Conservation (phyloP, 2,329 filamentous ascomycete genomes). For the Hypomyces perniciosus region DNA sequence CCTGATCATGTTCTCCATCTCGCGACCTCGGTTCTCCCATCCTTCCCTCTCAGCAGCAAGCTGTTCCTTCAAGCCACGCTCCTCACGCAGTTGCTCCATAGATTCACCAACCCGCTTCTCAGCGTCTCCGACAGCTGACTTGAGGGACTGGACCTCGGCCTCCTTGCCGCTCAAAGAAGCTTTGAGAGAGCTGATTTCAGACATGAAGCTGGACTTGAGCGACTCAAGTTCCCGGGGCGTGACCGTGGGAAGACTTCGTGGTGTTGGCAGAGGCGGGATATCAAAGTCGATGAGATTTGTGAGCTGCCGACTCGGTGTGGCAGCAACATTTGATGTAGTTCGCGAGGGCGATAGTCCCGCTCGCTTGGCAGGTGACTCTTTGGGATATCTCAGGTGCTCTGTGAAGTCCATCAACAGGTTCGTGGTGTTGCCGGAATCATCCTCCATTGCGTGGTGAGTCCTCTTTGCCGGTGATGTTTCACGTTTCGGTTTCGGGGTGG, state of each 20-base stretch:
- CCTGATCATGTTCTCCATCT: conserved; percentile 76
- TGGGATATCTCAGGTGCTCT: conserved; percentile 54
- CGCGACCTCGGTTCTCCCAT: conserved; percentile 78
- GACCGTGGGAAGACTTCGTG: conserved; percentile 82
- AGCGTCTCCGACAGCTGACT: conserved; percentile 80
- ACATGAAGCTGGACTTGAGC: conserved; percentile 83
- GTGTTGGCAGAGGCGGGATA: conserved; percentile 87
- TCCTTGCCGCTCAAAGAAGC: conserved; percentile 89
- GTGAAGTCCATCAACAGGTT: conserved; percentile 86
- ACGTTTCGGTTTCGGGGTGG: conserved; percentile 30
- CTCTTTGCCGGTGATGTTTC: conserved; percentile 32
- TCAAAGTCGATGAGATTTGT: conserved; percentile 70
- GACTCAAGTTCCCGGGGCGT: conserved; percentile 89
- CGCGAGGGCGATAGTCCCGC: conserved; percentile 26
- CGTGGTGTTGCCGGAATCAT: conserved; percentile 56
- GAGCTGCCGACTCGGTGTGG: conserved; percentile 49
- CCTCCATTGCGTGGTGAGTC: conserved; percentile 26
- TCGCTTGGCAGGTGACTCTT: conserved; percentile 43
- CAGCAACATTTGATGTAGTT: conserved; percentile 24
- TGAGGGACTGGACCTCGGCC: conserved; percentile 81
- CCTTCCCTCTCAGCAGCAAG: conserved; percentile 68
- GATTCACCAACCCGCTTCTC: conserved; percentile 87
- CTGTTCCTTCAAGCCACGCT: conserved; percentile 63
- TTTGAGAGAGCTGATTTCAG: conserved; percentile 89
- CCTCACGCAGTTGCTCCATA: conserved; percentile 76